These are phyloP conservation scores for Nitzschia palea DNA, from an alignment of 108 stramenopile species.

Conservation along the genomic window DNA sequence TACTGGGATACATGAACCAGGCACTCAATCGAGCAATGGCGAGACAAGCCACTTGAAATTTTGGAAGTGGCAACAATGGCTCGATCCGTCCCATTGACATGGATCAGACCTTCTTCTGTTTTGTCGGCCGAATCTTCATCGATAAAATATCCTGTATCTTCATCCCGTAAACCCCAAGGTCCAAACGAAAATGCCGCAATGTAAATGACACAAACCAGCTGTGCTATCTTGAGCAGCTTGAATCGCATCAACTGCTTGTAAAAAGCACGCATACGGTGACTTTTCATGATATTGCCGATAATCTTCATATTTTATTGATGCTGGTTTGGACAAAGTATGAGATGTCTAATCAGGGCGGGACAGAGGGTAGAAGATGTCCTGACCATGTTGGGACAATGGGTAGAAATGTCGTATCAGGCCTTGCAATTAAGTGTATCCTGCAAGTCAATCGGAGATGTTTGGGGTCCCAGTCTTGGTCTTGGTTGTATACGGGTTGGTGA, in stretches of 20 bases:
- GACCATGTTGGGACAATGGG: too few relatives aligned
- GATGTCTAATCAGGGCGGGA: too few relatives aligned
- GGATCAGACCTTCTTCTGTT: slow-evolving; percentile 39
- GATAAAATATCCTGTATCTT: slow-evolving; percentile 22
- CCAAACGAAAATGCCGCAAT: slow-evolving; percentile 38
- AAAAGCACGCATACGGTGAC: slow-evolving; percentile 6
- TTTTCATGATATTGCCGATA: too few relatives aligned
- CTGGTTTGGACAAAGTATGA: too few relatives aligned
- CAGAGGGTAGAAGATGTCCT: too few relatives aligned
- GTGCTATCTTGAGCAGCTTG: slow-evolving; percentile 30
- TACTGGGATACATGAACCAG: slow-evolving; percentile 46
- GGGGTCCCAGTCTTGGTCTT: too few relatives aligned
- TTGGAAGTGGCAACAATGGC: slow-evolving; percentile 39
- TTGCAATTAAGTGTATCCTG: too few relatives aligned
- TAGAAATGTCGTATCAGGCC: too few relatives aligned
- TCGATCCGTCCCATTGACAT: slow-evolving; percentile 29
- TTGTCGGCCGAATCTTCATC: slow-evolving; percentile 19
- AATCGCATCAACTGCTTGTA: slow-evolving; percentile 18
- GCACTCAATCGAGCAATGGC: slow-evolving; percentile 43
- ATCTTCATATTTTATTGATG: too few relatives aligned
- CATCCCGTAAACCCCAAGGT: slow-evolving; percentile 24
- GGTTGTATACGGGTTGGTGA: too few relatives aligned
- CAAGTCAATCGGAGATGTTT: too few relatives aligned
- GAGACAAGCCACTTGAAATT: slow-evolving; percentile 29
- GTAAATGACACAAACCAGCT: slow-evolving; percentile 30